Percentiles rank a stretch among this genome's conserved stretches.
Conservation (phyloP, 2,329 filamentous ascomycete genomes). For the Xylaria sp. region DNA sequence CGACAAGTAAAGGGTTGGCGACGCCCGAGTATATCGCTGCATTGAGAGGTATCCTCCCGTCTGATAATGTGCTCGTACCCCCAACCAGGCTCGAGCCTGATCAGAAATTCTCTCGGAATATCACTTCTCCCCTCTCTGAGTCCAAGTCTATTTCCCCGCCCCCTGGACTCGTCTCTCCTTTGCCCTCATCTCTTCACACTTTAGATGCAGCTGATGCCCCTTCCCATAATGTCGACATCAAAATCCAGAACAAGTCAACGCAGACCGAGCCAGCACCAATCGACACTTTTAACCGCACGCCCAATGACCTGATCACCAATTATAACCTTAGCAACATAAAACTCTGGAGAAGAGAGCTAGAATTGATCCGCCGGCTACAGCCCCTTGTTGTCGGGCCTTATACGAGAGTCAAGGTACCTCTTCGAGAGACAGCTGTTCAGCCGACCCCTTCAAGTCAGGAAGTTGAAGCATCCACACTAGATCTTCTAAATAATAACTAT, state of each 20-base stretch:
- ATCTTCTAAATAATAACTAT: background rate
- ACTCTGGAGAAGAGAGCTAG: slow-evolving; percentile 32
- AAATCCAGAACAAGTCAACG: slow-evolving; percentile 4
- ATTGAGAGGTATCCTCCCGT: slow-evolving; percentile 3
- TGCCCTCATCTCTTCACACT: background rate
- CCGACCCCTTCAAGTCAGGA: background rate
- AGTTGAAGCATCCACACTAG: too few relatives aligned
- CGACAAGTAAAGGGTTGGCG: background rate
- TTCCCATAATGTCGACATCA: background rate
- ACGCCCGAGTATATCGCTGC: background rate
- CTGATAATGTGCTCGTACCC: background rate
- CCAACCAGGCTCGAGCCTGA: background rate
- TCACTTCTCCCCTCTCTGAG: background rate
- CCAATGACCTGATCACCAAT: background rate
- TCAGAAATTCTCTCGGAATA: background rate
- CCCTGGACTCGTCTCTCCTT: background rate
- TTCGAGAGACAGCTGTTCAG: slow-evolving; percentile 8
- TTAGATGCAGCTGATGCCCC: background rate
- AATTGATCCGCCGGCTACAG: slow-evolving; percentile 28
- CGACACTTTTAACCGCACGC: background rate
- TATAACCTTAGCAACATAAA: slow-evolving; percentile 6
- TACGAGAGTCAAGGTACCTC: slow-evolving; percentile 22
- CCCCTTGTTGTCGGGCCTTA: slow-evolving; percentile 12
- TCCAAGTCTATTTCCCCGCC: background rate
- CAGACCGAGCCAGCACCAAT: slow-evolving; percentile 12